These are phyloP conservation scores for Cyberlindnera euphorbiae DNA, from an alignment of 805 yeast genomes.

Conservation along the genomic window DNA sequence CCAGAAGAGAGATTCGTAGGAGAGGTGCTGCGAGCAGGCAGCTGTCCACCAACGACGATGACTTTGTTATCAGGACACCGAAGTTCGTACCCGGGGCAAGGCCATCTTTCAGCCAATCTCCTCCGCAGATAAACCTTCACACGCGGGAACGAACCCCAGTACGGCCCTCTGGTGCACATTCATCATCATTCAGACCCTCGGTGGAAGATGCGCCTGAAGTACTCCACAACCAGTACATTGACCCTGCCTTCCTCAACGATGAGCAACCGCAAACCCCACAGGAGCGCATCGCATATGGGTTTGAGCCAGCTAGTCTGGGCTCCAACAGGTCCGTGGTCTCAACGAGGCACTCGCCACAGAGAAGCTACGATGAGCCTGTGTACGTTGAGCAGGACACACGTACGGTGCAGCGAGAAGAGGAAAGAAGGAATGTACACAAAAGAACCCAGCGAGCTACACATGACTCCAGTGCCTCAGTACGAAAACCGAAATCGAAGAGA, in stretches of 20 bases:
- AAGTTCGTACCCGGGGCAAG: no score
- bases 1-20: slow-evolving; percentile 12
- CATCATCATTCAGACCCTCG: slow-evolving; percentile 19
- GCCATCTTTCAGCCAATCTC: no score
- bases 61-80: slow-evolving; percentile 10
- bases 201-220: slow-evolving; percentile 9
- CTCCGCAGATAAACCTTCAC: no score
- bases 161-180: no score
- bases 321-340: slow-evolving; percentile 14
- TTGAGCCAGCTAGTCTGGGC: slow-evolving; percentile 7
- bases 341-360: slow-evolving; percentile 9
- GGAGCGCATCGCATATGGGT: slow-evolving; percentile 2
- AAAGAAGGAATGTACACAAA: no score
- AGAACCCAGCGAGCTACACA: no score
- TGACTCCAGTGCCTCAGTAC: no score
- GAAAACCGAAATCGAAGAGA: not conserved
- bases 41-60: slow-evolving; percentile 5
- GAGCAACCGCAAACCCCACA: slow-evolving; percentile 4
- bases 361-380: not conserved
- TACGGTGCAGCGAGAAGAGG: no score
- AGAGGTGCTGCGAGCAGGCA: slow-evolving; percentile 17
- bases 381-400: not conserved
- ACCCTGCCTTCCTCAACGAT: not conserved
- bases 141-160: no score
- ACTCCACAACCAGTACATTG: slow-evolving; percentile 10